phyloP scores from a whole-genome alignment of 179 eudicot genomes.

The Heliamphora pulchella region DNA sequence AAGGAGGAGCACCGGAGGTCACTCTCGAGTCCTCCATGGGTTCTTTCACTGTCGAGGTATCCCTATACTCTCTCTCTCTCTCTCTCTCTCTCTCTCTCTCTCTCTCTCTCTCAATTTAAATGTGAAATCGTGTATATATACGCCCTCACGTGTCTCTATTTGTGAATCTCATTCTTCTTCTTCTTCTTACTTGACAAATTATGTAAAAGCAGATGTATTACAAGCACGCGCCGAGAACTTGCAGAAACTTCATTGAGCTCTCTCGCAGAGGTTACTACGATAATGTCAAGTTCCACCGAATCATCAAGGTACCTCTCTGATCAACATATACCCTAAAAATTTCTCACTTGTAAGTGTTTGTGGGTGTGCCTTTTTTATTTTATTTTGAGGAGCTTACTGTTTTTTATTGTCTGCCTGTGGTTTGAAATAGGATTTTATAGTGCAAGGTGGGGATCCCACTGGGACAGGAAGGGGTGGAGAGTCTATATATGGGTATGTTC shows the following conservation, averaged over 20 bases:
- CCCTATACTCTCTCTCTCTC: not conserved
- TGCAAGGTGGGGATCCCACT: conserved; percentile 99
- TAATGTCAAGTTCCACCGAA: conserved; percentile 49
- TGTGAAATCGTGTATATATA: not conserved
- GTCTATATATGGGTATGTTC: conserved; percentile 25
- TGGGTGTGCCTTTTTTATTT: not conserved
- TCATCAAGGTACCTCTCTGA: conserved; percentile 15
- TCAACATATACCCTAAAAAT: no score
- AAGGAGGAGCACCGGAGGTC: conserved; percentile 86
- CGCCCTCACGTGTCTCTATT: not conserved
- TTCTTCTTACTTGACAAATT: not conserved
- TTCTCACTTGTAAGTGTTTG: no score
- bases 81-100: not conserved
- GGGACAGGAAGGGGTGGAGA: conserved; percentile 70
- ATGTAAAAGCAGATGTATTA: conserved; percentile 37
- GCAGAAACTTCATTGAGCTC: conserved; percentile 60
- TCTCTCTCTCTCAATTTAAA: not conserved
- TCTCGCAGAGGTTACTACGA: conserved; percentile 61
- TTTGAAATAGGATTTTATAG: conserved; percentile 64
- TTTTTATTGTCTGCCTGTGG: no score
- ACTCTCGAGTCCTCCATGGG: conserved; percentile 97
- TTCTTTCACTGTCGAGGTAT: conserved; percentile 77
- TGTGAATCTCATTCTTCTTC: not conserved
- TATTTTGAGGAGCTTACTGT: conserved; percentile 6
- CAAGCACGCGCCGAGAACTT: conserved; percentile 65